These are phyloP conservation scores for Lentinula detonsa DNA, from an alignment of 768 basidiomycete species.

Conservation along the genomic window DNA sequence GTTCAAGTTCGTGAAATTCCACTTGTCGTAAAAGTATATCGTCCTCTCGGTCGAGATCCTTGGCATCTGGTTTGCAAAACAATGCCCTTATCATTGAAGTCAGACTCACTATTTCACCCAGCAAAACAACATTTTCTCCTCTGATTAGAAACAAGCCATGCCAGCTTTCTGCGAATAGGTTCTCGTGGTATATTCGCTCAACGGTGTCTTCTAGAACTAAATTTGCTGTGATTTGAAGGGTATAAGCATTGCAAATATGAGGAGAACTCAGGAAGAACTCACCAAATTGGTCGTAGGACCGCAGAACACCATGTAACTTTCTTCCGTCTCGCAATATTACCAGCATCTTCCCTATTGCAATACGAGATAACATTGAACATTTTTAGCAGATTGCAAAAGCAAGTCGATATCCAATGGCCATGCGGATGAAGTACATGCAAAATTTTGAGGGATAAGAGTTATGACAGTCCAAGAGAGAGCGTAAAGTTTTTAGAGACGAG, in stretches of 20 bases:
- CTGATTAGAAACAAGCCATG: slow-evolving; percentile 91
- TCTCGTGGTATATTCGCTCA: slow-evolving; percentile 89
- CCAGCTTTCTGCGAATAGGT: slow-evolving; percentile 82
- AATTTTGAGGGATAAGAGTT: slow-evolving; percentile 5
- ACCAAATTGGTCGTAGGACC: slow-evolving; percentile 99
- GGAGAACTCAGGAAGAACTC: slow-evolving; percentile 9
- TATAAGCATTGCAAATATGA: background rate
- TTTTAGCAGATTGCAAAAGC: background rate
- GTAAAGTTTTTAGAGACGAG: slow-evolving; percentile 18
- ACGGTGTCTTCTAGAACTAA: slow-evolving; percentile 94
- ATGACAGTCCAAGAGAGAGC: slow-evolving; percentile 6
- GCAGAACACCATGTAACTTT: slow-evolving; percentile 91
- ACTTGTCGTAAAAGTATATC: slow-evolving; percentile 75
- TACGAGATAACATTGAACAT: background rate
- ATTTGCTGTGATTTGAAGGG: slow-evolving; percentile 59
- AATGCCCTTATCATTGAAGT: slow-evolving; percentile 1
- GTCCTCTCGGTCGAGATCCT: slow-evolving; percentile 91
- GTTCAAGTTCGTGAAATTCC: slow-evolving; percentile 62
- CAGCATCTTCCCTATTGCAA: slow-evolving; percentile 87
- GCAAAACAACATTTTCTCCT: slow-evolving; percentile 95
- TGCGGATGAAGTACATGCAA: slow-evolving; percentile 12
- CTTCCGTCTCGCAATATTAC: slow-evolving; percentile 94
- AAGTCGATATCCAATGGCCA: slow-evolving; percentile 9
- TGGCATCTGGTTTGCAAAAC: slow-evolving; percentile 4
- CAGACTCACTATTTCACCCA: slow-evolving; percentile 89